Evolutionary conservation across 164 flowering plant genomes (phyloP).

Genomic region (Piper betle): DNA sequence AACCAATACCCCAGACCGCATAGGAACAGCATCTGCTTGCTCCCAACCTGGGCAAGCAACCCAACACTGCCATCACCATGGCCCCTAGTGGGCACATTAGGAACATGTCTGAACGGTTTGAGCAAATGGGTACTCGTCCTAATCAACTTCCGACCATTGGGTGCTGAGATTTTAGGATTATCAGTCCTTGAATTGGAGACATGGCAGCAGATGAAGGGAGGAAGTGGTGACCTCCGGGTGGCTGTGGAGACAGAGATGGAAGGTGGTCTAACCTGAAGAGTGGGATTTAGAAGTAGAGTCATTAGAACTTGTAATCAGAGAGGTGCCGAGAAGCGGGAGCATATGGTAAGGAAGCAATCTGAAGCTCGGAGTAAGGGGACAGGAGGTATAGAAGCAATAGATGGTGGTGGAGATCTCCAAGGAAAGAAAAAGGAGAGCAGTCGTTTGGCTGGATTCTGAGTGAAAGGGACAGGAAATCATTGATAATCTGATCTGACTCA

Average conservation of each 20-base stretch:
- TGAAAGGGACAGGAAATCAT: too few species aligned
- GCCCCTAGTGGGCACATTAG: constrained; percentile 1
- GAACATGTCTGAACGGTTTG: constrained; percentile 10
- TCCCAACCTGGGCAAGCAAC: constrained; percentile 20
- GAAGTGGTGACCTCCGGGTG: background rate
- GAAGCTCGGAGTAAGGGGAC: too few species aligned
- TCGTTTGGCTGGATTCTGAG: too few species aligned
- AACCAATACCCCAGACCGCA: constrained; percentile 91
- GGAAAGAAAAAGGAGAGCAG: too few species aligned
- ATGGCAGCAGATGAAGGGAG: background rate
- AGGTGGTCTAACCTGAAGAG: constrained; percentile 2
- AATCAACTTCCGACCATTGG: constrained; percentile 8
- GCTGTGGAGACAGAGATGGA: constrained; percentile 2
- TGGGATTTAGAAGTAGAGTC: constrained; percentile 2
- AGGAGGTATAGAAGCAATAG: too few species aligned
- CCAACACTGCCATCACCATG: constrained; percentile 9
- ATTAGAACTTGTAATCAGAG: background rate
- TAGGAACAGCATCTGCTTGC: constrained; percentile 33
- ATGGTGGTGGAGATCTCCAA: too few species aligned
- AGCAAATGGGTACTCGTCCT: constrained; percentile 13
- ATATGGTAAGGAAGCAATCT: too few species aligned
- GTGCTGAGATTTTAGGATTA: constrained; percentile 11
- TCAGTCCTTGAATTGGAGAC: constrained; percentile 9
- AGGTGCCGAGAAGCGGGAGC: too few species aligned
- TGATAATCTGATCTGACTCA: too few species aligned